Evolutionary conservation across 352 stramenopile species (phyloP), one percentile per base, ranked within the genome.

Genomic region (Pythium scleroteichum): DNA sequence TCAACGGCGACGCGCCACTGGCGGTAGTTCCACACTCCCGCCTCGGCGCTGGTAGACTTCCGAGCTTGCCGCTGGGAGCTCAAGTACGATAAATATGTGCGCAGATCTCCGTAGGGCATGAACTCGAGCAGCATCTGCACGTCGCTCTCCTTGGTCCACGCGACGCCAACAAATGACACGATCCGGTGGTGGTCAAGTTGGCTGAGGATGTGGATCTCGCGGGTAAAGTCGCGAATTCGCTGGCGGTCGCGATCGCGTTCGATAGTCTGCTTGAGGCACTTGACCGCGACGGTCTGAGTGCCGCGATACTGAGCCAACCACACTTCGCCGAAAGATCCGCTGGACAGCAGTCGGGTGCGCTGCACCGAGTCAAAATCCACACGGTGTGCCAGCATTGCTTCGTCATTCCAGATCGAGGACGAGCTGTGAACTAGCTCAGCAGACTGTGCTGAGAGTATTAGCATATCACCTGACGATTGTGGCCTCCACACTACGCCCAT

Each of bases 381-480:
- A 1, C 75, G 58, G 63, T 71, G 88, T 2, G 64, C 62, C 4
- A 77, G 62, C 8, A 92, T 59, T 14, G 79, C 76, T 51, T 86
- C 68, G 52, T 92, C 83, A 33, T 90, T 78, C 78, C 79, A 90
- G 49, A 88, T 73, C 17, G 59, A 66, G 8, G 29, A 60, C 4
- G 51, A 42, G 45, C 51, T 49, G n/a, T 40, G 35, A 3, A 27
- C 24, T 6, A 63, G 20, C 9, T 53, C 45, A 4, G 16, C 44
- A 17, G 59, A 58, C 48, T 59, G 35, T 22, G 20, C 39, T 16
- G 59, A 60, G 20, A 55, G 4, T 1, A 51, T 44, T 4, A 49
- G 13, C 42, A 53, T 12, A 46, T 64, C 46, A 9, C 22, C 4
- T 2, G 71, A 51, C 29, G 48, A 33, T 9, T 47, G 52, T 17